Percentiles rank a stretch among this genome's conserved stretches.
phyloP scores from a whole-genome alignment of 768 basidiomycete species.

The Hygrocybe coccinea region DNA sequence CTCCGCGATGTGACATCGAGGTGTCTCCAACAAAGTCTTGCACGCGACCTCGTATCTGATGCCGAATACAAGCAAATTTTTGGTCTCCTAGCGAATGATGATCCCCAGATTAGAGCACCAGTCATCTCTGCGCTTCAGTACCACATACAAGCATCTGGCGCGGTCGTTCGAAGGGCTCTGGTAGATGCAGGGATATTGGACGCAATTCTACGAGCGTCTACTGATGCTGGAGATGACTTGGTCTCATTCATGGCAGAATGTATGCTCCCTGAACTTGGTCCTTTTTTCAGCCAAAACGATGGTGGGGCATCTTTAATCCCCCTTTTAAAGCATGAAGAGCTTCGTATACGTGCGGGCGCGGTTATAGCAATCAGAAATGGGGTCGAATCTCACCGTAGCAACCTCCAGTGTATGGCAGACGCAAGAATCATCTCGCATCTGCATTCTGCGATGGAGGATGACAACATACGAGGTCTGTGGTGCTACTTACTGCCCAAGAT shows the following conservation, averaged over 20 bases:
- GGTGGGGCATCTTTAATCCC: slow-evolving; percentile 14
- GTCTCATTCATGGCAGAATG: slow-evolving; percentile 10
- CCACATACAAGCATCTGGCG: slow-evolving; percentile 14
- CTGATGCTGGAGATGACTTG: slow-evolving; percentile 11
- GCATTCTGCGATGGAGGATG: slow-evolving; percentile 11
- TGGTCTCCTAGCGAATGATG: slow-evolving; percentile 12
- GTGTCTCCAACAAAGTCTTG: slow-evolving; percentile 12
- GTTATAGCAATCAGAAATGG: slow-evolving; percentile 11
- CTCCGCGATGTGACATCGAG: slow-evolving; percentile 11
- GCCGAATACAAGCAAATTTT: slow-evolving; percentile 14
- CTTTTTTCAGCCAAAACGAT: slow-evolving; percentile 14
- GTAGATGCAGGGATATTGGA: slow-evolving; percentile 16
- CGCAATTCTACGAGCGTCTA: slow-evolving; percentile 9
- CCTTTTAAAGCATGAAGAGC: slow-evolving; percentile 12
- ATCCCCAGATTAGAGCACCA: slow-evolving; percentile 13
- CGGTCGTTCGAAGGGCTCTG: slow-evolving; percentile 11
- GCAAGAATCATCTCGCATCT: slow-evolving; percentile 11
- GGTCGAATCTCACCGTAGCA: slow-evolving; percentile 17
- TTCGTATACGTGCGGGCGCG: slow-evolving; percentile 14
- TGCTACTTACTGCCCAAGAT: slow-evolving; percentile 15
- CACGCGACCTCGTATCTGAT: slow-evolving; percentile 12
- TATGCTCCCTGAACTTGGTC: slow-evolving; percentile 16
- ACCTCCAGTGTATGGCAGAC: slow-evolving; percentile 12
- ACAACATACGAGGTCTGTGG: slow-evolving; percentile 15
- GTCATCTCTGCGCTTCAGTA: slow-evolving; percentile 12